Base-by-base conservation (phyloP, 768 basidiomycete species). In the Pulveroboletus sp. region DNA sequence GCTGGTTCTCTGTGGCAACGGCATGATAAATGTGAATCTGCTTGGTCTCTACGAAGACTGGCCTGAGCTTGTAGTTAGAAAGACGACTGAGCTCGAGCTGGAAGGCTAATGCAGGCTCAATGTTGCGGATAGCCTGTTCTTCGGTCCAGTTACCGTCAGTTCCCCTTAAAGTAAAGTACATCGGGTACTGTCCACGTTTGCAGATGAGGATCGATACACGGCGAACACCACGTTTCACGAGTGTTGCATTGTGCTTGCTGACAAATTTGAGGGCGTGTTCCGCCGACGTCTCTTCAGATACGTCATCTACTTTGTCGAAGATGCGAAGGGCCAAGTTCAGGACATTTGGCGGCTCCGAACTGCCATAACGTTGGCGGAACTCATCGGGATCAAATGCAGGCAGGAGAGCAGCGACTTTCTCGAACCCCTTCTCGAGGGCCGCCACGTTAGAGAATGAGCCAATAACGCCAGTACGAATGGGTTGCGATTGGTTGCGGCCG, bases 1-100 rank as follows among this genome's bases (percentile, higher is more conserved):
- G 81, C 57, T 95, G 89, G 71, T 98, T 98, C 74, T 97, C 96
- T 52, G 83, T 81, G 30, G 93, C 94, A 45, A 95, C 81, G 39
- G 88, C 94, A 61, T 95, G 93, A 71, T 99, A 98, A 62, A 99
- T 89, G 71, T 98, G 96, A 43, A 98, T 89, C 71, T 98, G 95
- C 66, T 95, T 89, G 71, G 91, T 89, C 71, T 98, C 93, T 41
- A 93, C 92, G 65, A 94, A 93, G 73, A 86, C 84, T n/a, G 96
- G 95, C 36, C 82, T 89, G 66, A 99, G 80, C 67, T 94, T 93
- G 75, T 97, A 98, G 76, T 94, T 89, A 14, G 93, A 95, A 49
- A 99, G 79, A 40, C 96, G 92, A 69, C 87, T 89, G 53, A 99
- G 84, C 67, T 99, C 96, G 44, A 99, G 79, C 71, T 98, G 96